Base-by-base conservation (phyloP, 192 early-diverging fungal species). In the Chytriomyces sp. region DNA sequence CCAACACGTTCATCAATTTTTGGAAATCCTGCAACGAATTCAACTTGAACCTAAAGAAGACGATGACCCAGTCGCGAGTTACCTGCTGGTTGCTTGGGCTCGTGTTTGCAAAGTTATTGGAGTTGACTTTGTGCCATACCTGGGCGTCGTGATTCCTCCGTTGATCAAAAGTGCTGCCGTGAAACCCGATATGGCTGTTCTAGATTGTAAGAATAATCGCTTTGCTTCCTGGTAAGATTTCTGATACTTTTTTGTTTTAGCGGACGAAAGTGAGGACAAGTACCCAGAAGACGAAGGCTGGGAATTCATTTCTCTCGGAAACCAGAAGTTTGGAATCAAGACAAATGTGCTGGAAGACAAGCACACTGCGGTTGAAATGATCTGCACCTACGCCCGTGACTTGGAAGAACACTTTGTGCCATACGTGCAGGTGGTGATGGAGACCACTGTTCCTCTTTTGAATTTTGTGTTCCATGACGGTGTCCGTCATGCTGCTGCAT, bases 401-500 rank as follows among this genome's bases (percentile, higher is more conserved):
- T 89, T 99, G 74, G 95, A 94, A 50, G 89, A 91, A 20, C 91
- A 91, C 10, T 99, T 99, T 85, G 84, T 90, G 50, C 90, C 92
- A 6, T 98, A 96, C 80, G 94, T 93, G 20, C 86, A 90, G 50
- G 80, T 89, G 70, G 91, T 95, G 50, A 87, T 97, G 81, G 93
- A 94, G 63, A 93, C 96, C 69, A 89, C 93, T 47, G 81, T 98
- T 26, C 95, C 96, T 64, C 82, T 98, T 23, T 87, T 99, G 83
- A 92, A 93, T 20, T 99, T 99, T 86, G 96, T 94, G 82, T 98
- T 97, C 91, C 94, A 99, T 81, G 97, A 98, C 76, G 97, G 94
- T 78, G 96, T 99, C 49, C 88, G 96, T 45, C 85, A 93, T 64
- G 94, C 97, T 9, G 95, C 97, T 2, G 93, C 93, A 7, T 84